Base-by-base conservation (phyloP, 495 filamentous ascomycete species). In the Pyrenula aspistea region DNA sequence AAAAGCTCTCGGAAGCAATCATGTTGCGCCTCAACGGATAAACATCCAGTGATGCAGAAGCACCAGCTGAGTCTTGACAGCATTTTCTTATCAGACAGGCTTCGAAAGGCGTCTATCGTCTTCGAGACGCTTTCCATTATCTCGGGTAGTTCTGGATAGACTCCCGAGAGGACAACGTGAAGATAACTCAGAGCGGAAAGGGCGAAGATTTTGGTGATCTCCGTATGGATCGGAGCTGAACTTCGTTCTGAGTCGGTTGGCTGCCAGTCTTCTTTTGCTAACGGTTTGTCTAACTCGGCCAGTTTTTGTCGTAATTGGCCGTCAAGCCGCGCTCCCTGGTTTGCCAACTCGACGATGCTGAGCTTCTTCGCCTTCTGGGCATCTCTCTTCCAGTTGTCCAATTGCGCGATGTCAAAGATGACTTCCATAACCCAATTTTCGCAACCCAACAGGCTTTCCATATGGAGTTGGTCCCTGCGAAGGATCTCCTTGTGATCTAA, bases 321-420 rank as follows among this genome's bases (percentile, higher is more conserved):
- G 22, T 56, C 54, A 21, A 56, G 42, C 20, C 49, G 54, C 22
- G n/a, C 12, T 48, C 54, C 54, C 12, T 48, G 54, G 15, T 50
- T 56, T 24, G 20, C 54, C 54, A 56, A 36, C 8, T 56, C 54
- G 22, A 56, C 31, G 24, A 56, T 56, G 36, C 54, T 56, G 19
- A 56, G 36, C 11, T 56, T 56, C 19, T 56, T 24, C 15, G 25
- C 23, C 21, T 22, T 48, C 31, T 56, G 25, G n/a, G 20, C 42
- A 22, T 36, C 21, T 49, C 21, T 2, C 36, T 56, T 56, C 54
- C 54, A 56, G 22, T 49, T 47, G 31, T 56, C 54, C 21, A 56
- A 24, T 10, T 23, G 21, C 22, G 11, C 49, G 15, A 56, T 12
- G 11, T 56, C 36, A 31, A 49, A 56, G 22, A 56, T 56, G 12